Percentiles rank a stretch among this genome's conserved stretches.
phyloP scores from a whole-genome alignment of 2,329 filamentous ascomycete species.

The Alternaria ventricosa region DNA sequence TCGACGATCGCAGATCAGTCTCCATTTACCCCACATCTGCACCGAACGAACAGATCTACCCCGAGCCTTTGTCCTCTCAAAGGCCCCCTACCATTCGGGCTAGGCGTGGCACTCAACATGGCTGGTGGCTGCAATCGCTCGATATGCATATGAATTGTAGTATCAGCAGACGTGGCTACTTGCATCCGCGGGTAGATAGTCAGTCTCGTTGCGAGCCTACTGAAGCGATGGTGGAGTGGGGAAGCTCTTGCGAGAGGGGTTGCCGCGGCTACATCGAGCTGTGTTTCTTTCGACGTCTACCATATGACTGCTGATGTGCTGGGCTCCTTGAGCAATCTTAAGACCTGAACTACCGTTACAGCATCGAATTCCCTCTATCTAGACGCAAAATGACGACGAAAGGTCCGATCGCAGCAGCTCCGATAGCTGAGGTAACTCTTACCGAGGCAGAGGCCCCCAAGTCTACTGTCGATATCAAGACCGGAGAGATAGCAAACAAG shows the following conservation, averaged over 20 bases:
- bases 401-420: constrained; percentile 18
- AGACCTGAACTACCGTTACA: background rate
- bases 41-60: background rate
- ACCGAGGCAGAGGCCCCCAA: constrained; percentile 16
- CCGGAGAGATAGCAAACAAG: constrained; percentile 18
- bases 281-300: background rate
- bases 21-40: background rate
- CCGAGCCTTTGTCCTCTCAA: background rate
- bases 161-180: background rate
- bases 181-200: background rate
- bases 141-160: background rate
- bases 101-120: background rate
- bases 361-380: background rate
- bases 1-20: constrained; percentile 1
- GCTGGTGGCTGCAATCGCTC: background rate
- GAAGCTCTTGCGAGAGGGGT: background rate
- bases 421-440: constrained; percentile 24
- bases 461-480: constrained; percentile 22
- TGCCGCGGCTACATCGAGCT: background rate
- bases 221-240: background rate
- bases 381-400: constrained; percentile 16
- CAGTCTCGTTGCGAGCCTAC: background rate
- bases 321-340: background rate
- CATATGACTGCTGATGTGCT: background rate
- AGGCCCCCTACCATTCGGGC: background rate